Base-by-base conservation (phyloP, 192 early-diverging fungal genomes). In the Rhizophlyctis rosea region DNA sequence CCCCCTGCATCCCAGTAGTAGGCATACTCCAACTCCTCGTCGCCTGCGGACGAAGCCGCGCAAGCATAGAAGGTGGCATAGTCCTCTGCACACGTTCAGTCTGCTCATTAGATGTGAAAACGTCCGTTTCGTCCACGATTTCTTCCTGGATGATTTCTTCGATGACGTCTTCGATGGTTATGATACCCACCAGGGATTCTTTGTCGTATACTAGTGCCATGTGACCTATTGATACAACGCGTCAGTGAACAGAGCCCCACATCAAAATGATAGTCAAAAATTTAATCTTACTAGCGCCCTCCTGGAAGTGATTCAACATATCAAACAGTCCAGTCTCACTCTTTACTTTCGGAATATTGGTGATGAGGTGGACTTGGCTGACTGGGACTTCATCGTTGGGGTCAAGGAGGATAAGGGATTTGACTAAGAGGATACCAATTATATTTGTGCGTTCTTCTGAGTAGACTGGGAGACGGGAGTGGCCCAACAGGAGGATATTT, bases 61-160 rank as follows among this genome's bases (percentile, higher is more conserved):
- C n/a, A n/a, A n/a, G n/a, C n/a, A n/a, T n/a, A n/a, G n/a, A n/a
- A n/a, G n/a, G n/a, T n/a, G n/a, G n/a, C n/a, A n/a, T n/a, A n/a
- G n/a, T n/a, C n/a, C n/a, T n/a, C n/a, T n/a, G n/a, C n/a, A n/a
- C n/a, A n/a, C n/a, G 39, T n/a, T 47, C n/a, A 9, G 39, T 47
- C 9, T 47, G 9, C 39, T 9, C 9, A 47, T 60, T 60, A 28
- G 13, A 31, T 3, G 59, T 49, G 31, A 25, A 76, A 3, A 76
- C 72, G 57, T 80, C 78, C n/a, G 78, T 80, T 49, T 80, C 78
- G 54, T 80, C 78, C 4, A 80, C 67, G 65, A 80, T 76, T 63
- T 78, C 61, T 21, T 64, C 59, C 21, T 60, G 59, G 3, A 60
- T 60, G 25, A 80, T 60, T 50, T 80, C 78, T 50, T 80, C 78